These are phyloP conservation scores for Podila horticola DNA, from an alignment of 192 early-diverging fungal species.

Conservation along the genomic window DNA sequence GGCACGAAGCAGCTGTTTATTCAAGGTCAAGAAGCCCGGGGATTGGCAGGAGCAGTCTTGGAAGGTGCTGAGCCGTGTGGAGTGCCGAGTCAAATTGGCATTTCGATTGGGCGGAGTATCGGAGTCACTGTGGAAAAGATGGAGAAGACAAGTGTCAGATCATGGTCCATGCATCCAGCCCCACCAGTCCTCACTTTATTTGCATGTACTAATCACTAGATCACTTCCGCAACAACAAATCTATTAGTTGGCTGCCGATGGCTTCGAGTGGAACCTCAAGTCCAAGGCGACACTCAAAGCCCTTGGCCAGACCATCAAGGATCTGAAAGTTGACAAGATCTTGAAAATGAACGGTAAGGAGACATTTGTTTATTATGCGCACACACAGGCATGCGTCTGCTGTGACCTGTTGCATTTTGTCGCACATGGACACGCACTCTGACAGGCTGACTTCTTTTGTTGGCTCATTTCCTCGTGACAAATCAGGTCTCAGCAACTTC, in stretches of 20 bases:
- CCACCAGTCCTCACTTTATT: not conserved
- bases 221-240: not conserved
- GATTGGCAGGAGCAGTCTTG: too few species aligned
- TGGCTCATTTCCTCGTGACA: not conserved
- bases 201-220: not conserved
- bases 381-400: too few species aligned
- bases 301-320: slow-evolving; percentile 34
- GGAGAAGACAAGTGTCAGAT: not conserved
- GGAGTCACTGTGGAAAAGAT: too few species aligned
- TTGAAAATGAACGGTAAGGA: slow-evolving; percentile 38
- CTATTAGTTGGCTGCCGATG: slow-evolving; percentile 17
- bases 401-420: too few species aligned
- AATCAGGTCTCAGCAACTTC: slow-evolving; percentile 38
- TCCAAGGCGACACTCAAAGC: slow-evolving; percentile 43
- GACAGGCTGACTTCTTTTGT: not conserved
- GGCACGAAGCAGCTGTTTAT: too few species aligned
- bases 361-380: not conserved
- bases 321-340: slow-evolving; percentile 35
- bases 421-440: too few species aligned
- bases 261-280: slow-evolving; percentile 25
- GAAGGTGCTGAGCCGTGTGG: too few species aligned
- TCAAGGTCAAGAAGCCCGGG: too few species aligned
- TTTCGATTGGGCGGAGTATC: too few species aligned
- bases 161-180: not conserved
- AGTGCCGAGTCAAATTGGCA: too few species aligned